Conservation (phyloP, 345 rosid genomes). For the Citrus cavaleriei region DNA sequence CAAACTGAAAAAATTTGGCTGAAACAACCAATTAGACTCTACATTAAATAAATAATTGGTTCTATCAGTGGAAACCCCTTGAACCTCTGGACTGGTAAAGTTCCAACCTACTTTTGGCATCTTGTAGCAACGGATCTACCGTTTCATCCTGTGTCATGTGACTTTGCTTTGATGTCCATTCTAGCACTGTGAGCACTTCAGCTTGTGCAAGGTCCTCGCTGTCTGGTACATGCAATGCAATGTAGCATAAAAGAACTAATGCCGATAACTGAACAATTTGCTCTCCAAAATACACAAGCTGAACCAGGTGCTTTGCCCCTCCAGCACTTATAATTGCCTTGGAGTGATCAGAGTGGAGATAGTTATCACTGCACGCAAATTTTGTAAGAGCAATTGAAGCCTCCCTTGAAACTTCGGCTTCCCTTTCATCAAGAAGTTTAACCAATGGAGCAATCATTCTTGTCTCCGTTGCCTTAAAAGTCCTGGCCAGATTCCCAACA, state of each 20-base stretch:
- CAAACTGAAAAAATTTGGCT: background rate
- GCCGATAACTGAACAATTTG: constrained; percentile 59
- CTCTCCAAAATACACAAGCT: constrained; percentile 81
- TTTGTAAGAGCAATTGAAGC: constrained; percentile 69
- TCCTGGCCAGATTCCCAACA: constrained; percentile 79
- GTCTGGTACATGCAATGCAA: constrained; percentile 79
- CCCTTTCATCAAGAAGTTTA: constrained; percentile 74
- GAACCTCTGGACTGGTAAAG: constrained; percentile 90
- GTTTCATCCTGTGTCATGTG: constrained; percentile 46
- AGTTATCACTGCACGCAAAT: constrained; percentile 74
- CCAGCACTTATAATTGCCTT: constrained; percentile 75
- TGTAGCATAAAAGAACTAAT: constrained; percentile 59
- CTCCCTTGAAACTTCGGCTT: constrained; percentile 63
- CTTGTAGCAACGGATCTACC: constrained; percentile 47
- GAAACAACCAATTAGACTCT: constrained; percentile 14
- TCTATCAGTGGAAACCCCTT: constrained; percentile 57
- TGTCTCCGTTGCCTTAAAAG: constrained; percentile 85
- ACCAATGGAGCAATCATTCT: constrained; percentile 76
- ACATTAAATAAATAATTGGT: background rate
- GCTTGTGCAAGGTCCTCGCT: constrained; percentile 78
- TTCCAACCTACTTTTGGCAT: constrained; percentile 75
- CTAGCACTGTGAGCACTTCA: constrained; percentile 73
- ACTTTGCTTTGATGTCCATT: constrained; percentile 82
- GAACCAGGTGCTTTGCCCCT: constrained; percentile 74
- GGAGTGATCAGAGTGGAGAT: constrained; percentile 71